Evolutionary conservation across 352 stramenopile genomes (phyloP), one percentile per base, ranked within the genome.

Genomic region (Phytopythium vexans): DNA sequence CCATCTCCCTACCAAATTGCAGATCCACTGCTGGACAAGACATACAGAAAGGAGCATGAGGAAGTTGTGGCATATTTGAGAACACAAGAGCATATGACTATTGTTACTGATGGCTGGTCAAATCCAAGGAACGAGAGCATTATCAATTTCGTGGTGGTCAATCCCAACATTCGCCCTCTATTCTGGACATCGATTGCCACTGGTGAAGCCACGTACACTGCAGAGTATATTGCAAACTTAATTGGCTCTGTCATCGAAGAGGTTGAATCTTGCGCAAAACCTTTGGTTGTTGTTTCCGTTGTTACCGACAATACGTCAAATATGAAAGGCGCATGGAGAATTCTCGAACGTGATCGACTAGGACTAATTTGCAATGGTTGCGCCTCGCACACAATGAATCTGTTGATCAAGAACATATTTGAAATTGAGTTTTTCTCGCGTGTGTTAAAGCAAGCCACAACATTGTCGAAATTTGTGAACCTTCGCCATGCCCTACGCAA

Each of bases 321-420:
- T 27, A 59, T 62, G 38, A 56, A 62, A 14, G 45, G 27, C 14
- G 43, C 49, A 1, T 56, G 54, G 49, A 0, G 41, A 5, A n/a
- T 46, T 0, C 9, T 62, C 1, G 8, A 32, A 15, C 3, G 9
- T 3, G 9, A 38, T 9, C 33, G 42, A 6, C 16, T 3, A 0
- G 54, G 42, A 1, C 43, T 62, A 8, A 47, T 62, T 14, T 67
- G 49, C 12, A 52, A 43, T 14, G 54, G 49, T 10, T 66, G 53
- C 15, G 39, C 41, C 1, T 49, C 46, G 0, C 45, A 66, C 21
- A 15, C 16, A 2, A 60, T 63, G 35, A 60, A 63, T 14, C 12
- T 62, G 10, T 8, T 63, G 33, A 62, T 62, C 27, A 63, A 68
- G 48, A 40, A 60, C 38, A 6, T 66, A 27, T 56, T 66, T 16